Base-by-base conservation (phyloP, 164 flowering plant species). In the Umbellularia californica region DNA sequence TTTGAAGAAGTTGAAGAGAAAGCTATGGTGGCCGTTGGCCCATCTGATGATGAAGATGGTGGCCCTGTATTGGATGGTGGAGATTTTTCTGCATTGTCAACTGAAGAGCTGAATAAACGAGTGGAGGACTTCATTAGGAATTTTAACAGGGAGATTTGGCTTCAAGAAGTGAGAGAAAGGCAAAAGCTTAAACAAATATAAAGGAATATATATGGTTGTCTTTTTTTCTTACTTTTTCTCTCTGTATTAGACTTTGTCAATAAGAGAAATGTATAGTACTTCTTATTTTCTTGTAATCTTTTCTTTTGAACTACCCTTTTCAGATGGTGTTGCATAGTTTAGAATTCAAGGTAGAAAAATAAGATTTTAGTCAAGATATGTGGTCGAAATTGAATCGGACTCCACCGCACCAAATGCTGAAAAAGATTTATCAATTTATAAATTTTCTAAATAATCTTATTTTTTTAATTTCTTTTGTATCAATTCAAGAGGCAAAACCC, bases 81-180 rank as follows among this genome's bases (percentile, higher is more conserved):
- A 20, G 82, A 90, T 75, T 85, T 81, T 72, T 80, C 88, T 2
- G 75, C 12, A 10, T 77, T 89, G 90, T 80, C 87, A 0, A 69
- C 78, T 63, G 94, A 90, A 72, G 92, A 90, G 72, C 75, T 90
- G 30, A 88, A 90, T 55, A 77, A 79, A 51, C 84, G 92, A 79
- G 82, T 87, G 20, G 92, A 90, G 75, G 94, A 90, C 76, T 90
- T 90, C 50, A 90, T 89, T 30, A 67, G 80, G 68, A 85, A 68
- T 9, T 84, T 84, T 68, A 90, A 90, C 24, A 80, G 81, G 55
- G 85, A 89, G 23, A 88, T 90, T 64, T 65, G 87, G 77, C 87
- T 85, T 77, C 89, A 89, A 75, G 80, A 78, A 60, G 76, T 22
- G 51, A 65, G 70, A 58, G 65, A 71, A 12, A 52, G 74, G 58